A percentile compares a stretch with the other conserved stretches of the same genome.
Conservation (phyloP, 2,329 filamentous ascomycete species). For the Pestalotiopsis fici region DNA sequence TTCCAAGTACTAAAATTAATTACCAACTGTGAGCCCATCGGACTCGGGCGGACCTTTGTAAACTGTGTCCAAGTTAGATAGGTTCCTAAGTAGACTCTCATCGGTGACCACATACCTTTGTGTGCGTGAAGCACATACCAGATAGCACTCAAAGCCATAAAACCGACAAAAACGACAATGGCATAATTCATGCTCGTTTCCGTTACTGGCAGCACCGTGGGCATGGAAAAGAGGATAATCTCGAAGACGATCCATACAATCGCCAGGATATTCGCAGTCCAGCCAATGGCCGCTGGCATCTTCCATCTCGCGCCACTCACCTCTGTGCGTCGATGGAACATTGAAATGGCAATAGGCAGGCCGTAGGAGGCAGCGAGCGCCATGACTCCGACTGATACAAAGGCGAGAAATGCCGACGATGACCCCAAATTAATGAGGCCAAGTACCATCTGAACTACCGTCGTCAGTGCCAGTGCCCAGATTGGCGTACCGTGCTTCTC, state of each 20-base stretch:
- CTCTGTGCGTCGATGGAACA: conserved; percentile 45
- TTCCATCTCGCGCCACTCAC: conserved; percentile 50
- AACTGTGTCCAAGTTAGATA: conserved; percentile 15
- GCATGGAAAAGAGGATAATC: conserved; percentile 50
- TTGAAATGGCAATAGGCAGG: conserved; percentile 54
- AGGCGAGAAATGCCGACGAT: conserved; percentile 58
- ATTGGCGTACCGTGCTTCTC: conserved; percentile 53
- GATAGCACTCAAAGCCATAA: conserved; percentile 32
- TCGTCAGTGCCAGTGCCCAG: conserved; percentile 57
- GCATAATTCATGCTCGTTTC: conserved; percentile 48
- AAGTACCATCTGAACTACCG: conserved; percentile 53
- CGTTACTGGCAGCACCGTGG: conserved; percentile 29
- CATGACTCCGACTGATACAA: conserved; percentile 55
- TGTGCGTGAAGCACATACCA: conserved; percentile 54
- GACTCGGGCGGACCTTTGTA: conserved; percentile 30
- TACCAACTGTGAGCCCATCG: conserved; percentile 24
- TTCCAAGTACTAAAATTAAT: conserved; percentile 7
- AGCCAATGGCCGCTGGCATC: conserved; percentile 42
- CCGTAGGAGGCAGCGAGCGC: conserved; percentile 56
- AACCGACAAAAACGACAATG: conserved; percentile 53
- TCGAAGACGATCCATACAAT: conserved; percentile 54
- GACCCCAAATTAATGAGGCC: conserved; percentile 60
- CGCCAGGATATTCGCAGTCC: conserved; percentile 44
- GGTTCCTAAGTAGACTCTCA: not conserved
- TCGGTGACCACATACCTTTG: conserved; percentile 42